Evolutionary conservation across 148 eudicot species (phyloP), one percentile per base, ranked within the genome.

Genomic region (Persicaria maculosa): DNA sequence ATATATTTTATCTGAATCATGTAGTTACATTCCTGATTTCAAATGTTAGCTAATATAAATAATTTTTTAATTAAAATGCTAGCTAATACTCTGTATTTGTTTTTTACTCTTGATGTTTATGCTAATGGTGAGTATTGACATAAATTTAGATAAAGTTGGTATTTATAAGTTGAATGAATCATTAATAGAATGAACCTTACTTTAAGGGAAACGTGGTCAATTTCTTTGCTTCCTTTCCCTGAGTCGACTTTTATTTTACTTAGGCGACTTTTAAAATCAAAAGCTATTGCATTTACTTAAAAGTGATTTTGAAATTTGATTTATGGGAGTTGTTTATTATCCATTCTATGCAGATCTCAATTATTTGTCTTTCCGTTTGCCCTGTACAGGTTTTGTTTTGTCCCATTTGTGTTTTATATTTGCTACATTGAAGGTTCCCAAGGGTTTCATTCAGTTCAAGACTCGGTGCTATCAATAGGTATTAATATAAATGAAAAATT

Each of bases 401-500:
- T 95, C 78, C 88, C 97, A 4, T 75, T 92, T 47, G 75, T 74
- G 55, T 84, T 95, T 77, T 87, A 82, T 53, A 64, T 85, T 72
- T 81, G 82, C 79, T 81, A 80, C 64, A 76, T 81, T 57, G 79
- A 84, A 74, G 85, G 85, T 77, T 83, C 77, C 6, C 81, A 83
- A 83, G 84, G 45, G 72, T 83, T 86, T 72, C 82, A 82, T 83
- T 81, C 85, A 55, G 74, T 83, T 54, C 84, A 86, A 79, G 83
- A 84, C 50, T 86, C 74, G 84, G 83, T 81, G 67, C 86, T 83
- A 71, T 85, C 90, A 44, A 88, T 84, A 81, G 99, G 99, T 92
- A 71, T 44, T 46, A 19, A 71, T 9, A 71, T 47, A 7, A 69
- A n/a, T 17, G 36, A 69, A 5, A 9, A 36, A 65, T 12, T 65